Base-by-base conservation (phyloP, 331 rosid species). In the Malus hybrid region DNA sequence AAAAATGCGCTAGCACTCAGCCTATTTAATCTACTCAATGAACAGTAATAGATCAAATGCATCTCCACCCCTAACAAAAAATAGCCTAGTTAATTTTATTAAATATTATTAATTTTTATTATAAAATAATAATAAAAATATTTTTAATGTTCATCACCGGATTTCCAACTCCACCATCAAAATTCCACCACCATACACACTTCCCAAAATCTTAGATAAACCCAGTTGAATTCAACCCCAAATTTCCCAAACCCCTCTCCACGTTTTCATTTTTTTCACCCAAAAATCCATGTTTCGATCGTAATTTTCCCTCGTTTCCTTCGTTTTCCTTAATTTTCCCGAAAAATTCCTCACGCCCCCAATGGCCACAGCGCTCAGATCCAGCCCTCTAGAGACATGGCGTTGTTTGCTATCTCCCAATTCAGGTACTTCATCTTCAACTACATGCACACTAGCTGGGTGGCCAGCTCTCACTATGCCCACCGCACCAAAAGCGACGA, bases 361-460 rank as follows among this genome's bases (percentile, higher is more conserved):
- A 54, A 87, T 86, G 90, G 98, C 96, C 52, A 88, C 93, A 2
- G 91, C 88, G 15, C 86, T 95, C 81, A 83, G 99, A 85, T 86
- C 93, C 18, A 95, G 67, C 78, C 88, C 78, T 73, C 82, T 77
- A 87, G 77, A 69, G 91, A 87, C 57, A 80, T 89, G 33, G 90
- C 91, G 12, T 81, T 85, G 24, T 71, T 87, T 2, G 76, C 93
- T 0, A 71, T 83, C 1, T 80, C 86, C n/a, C 97, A 90, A 19
- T 85, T 89, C 71, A 76, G 94, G 22, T 82, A 79, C 89, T 88
- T 89, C 31, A 59, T 91, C 0, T 78, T 76, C 83, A 85, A 70
- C 67, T 76, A 72, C 76, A 75, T 87, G 82, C 90, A 85, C 71
- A 87, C 87, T 2, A 75, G 81, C 32, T 78, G 87, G 22, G 68